Percentiles rank a stretch among this genome's conserved stretches.
phyloP scores from a whole-genome alignment of 2,329 filamentous ascomycete species.

The Ophiostoma perfectum region DNA sequence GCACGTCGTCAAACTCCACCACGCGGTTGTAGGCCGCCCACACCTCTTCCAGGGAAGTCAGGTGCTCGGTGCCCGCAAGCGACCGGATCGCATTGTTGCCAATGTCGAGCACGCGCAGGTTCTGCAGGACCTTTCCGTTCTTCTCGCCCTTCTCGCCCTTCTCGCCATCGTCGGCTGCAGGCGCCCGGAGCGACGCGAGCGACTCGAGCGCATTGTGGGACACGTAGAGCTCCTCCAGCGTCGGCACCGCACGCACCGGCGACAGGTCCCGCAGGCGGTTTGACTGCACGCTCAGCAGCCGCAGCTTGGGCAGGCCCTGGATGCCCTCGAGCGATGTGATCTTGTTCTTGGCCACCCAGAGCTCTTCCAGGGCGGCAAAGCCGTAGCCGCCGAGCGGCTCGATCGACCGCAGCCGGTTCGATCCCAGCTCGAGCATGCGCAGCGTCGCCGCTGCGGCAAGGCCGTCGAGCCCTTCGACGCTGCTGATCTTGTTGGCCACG shows the following conservation, averaged over 20 bases:
- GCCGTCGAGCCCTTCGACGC: slow-evolving; percentile 76
- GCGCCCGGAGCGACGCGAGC: slow-evolving; percentile 60
- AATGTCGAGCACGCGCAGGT: slow-evolving; percentile 74
- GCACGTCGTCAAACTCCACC: slow-evolving; percentile 73
- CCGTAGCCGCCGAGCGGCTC: slow-evolving; percentile 71
- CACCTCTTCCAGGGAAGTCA: slow-evolving; percentile 75
- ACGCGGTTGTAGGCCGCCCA: slow-evolving; percentile 92
- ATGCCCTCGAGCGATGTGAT: slow-evolving; percentile 33
- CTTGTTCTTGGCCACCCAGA: slow-evolving; percentile 49
- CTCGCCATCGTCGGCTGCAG: background rate
- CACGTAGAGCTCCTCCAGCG: slow-evolving; percentile 73
- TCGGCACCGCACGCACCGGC: slow-evolving; percentile 55
- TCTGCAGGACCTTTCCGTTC: background rate
- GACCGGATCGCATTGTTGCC: slow-evolving; percentile 79
- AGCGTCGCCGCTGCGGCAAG: slow-evolving; percentile 51
- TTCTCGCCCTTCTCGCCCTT: background rate
- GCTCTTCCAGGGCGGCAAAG: slow-evolving; percentile 81
- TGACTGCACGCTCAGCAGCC: slow-evolving; percentile 88
- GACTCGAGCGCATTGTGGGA: slow-evolving; percentile 86
- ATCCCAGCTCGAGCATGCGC: slow-evolving; percentile 81
- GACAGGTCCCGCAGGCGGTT: slow-evolving; percentile 80
- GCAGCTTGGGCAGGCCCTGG: slow-evolving; percentile 65
- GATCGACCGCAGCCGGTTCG: slow-evolving; percentile 75
- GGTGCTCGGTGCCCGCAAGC: slow-evolving; percentile 63
- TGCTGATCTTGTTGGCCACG: slow-evolving; percentile 88